phyloP scores from a whole-genome alignment of 2,329 filamentous ascomycete species.

The Onygenales sp. region DNA sequence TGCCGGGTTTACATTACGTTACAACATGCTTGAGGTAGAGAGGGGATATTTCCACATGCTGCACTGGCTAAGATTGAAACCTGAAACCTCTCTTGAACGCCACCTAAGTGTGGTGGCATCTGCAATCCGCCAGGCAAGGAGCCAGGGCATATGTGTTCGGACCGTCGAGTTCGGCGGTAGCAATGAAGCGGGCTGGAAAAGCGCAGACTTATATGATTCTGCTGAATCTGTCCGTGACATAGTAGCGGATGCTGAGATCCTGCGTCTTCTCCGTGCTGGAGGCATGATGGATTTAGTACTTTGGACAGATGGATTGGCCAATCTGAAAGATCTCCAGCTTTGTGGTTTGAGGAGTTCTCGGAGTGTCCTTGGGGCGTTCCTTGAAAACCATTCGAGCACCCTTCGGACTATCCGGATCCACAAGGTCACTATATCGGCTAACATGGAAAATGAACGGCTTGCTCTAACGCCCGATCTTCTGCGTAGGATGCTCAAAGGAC shows the following conservation, averaged over 20 bases:
- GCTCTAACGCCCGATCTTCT: neutral
- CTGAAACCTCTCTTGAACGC: neutral
- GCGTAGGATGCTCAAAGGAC: neutral
- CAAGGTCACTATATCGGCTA: neutral
- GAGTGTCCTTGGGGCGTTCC: neutral
- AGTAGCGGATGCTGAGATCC: neutral
- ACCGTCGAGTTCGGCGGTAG: neutral
- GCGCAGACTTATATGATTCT: neutral
- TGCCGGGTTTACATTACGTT: neutral
- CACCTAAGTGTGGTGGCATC: neutral
- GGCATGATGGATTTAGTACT: neutral
- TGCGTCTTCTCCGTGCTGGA: neutral
- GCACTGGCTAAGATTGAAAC: neutral
- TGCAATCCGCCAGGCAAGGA: neutral
- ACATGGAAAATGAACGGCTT: no score
- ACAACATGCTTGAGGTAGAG: neutral
- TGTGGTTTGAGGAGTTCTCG: no score
- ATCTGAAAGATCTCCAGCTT: no score
- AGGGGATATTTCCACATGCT: neutral
- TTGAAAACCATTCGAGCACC: neutral
- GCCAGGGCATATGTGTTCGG: neutral
- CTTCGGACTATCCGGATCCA: neutral
- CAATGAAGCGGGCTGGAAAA: neutral
- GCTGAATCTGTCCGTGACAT: neutral
- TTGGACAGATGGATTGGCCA: no score